These are phyloP conservation scores for Cylindrodendrum hubeiense DNA, from an alignment of 2,329 filamentous ascomycete genomes.

Conservation along the genomic window DNA sequence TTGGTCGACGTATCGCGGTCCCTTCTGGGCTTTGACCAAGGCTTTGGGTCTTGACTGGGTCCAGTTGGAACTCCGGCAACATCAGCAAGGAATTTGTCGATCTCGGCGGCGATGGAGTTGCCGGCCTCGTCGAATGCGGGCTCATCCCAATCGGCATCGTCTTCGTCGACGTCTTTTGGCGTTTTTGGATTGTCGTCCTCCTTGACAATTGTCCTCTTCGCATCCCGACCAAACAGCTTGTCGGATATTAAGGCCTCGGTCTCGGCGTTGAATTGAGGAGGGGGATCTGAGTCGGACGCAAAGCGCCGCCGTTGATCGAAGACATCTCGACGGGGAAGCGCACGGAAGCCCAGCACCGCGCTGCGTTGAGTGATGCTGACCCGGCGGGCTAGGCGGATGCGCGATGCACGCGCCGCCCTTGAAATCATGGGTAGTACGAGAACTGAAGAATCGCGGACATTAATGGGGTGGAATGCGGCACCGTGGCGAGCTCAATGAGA, in stretches of 20 bases:
- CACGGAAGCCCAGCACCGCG: constrained; percentile 22
- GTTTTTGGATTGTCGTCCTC: neutral
- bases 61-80: neutral
- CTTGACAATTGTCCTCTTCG: neutral
- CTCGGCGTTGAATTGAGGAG: constrained; percentile 35
- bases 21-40: neutral
- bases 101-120: constrained; percentile 3
- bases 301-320: constrained; percentile 33
- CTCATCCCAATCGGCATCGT: neutral
- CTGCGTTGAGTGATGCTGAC: constrained; percentile 44
- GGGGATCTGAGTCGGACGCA: constrained; percentile 39
- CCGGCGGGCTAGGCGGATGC: constrained; percentile 51
- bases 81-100: constrained; percentile 16
- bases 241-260: constrained; percentile 41
- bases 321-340: constrained; percentile 22
- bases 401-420: constrained; percentile 48
- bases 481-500: constrained; percentile 16
- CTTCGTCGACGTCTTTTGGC: neutral
- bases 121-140: neutral
- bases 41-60: neutral
- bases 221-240: neutral
- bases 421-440: constrained; percentile 50
- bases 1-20: neutral
- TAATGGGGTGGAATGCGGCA: constrained; percentile 24
- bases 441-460: constrained; percentile 25